Base-by-base conservation (phyloP, 768 basidiomycete species). In the Leccinellum luteum region DNA sequence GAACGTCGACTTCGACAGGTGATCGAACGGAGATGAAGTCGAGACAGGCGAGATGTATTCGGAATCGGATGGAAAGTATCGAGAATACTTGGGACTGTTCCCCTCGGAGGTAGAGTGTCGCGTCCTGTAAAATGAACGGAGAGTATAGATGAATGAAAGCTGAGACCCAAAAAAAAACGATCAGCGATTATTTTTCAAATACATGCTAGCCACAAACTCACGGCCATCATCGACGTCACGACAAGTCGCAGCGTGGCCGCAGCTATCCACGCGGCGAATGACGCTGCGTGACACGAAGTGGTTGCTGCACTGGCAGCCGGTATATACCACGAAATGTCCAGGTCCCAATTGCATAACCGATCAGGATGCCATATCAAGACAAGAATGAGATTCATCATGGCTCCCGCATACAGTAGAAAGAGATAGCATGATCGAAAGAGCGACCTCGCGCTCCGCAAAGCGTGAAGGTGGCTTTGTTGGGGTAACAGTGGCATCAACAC, bases 311-410 rank as follows among this genome's bases (percentile, higher is more conserved):
- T 60, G 47, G 67, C 77, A 53, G 57, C 56, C 48, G 58, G 72
- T 13, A 76, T 74, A 5, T 82, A 79, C 89, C 89, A 91, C 10
- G 85, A 72, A 44, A 85, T 75, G 65, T 90, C 89, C 44, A 89
- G 73, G 60, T 88, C 85, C 73, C 87, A 76, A 47, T 73, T 70
- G 58, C 89, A 90, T n/a, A 83, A 78, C 2, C 74, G 51, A 10
- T 76, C 66, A 21, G 75, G 69, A 61, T 75, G 78, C 86, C 86
- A 87, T 23, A 78, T 51, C 43, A 79, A 76, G 41, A 85, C 74
- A 21, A 90, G 69, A 8, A 73, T 78, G 41, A 89, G 59, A 64
- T 87, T 90, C 61, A 77, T 73, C 47, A 80, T 63, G 30, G 88
- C 77, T 14, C 84, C 81, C 3, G 69, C 75, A 47, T 86, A 65